phyloP scores from a whole-genome alignment of 768 basidiomycete genomes.

The Coprinopsis sp. region DNA sequence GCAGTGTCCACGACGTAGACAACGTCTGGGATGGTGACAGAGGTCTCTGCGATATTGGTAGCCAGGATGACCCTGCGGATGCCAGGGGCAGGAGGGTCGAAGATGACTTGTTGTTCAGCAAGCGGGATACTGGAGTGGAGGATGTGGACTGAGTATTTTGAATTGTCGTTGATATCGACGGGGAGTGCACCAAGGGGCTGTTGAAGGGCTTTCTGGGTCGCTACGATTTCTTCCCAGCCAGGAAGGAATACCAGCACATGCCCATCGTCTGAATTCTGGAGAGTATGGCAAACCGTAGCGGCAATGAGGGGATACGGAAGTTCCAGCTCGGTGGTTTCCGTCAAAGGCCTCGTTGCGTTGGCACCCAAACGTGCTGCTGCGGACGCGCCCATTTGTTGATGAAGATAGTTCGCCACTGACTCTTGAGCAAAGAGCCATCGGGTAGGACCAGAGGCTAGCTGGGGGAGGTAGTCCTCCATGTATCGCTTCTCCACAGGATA shows the following conservation, averaged over 20 bases:
- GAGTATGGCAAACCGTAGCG: slow-evolving; percentile 72
- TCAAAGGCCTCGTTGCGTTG: slow-evolving; percentile 11
- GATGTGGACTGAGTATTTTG: slow-evolving; percentile 66
- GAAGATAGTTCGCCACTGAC: slow-evolving; percentile 65
- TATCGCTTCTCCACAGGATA: slow-evolving; percentile 83
- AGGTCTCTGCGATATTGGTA: slow-evolving; percentile 95
- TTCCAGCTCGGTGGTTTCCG: slow-evolving; percentile 51
- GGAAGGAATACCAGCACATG: slow-evolving; percentile 89
- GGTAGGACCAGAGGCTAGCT: slow-evolving; percentile 38
- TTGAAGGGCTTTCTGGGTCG: slow-evolving; percentile 61
- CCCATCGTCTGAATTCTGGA: slow-evolving; percentile 70
- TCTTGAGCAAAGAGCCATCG: slow-evolving; percentile 71
- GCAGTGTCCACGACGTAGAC: slow-evolving; percentile 92
- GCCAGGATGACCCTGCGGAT: slow-evolving; percentile 86
- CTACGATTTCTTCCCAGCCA: slow-evolving; percentile 89
- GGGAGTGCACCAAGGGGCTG: slow-evolving; percentile 46
- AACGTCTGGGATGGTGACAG: slow-evolving; percentile 91
- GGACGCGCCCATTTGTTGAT: slow-evolving; percentile 52
- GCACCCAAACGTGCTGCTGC: slow-evolving; percentile 24
- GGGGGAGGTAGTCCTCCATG: slow-evolving; percentile 70
- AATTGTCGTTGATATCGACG: slow-evolving; percentile 55
- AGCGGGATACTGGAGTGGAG: slow-evolving; percentile 89
- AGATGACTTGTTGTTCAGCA: slow-evolving; percentile 84
- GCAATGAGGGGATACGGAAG: slow-evolving; percentile 80
- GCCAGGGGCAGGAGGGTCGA: slow-evolving; percentile 73